Evolutionary conservation across 1,284 basidiomycete genomes (phyloP), one percentile per base, ranked within the genome.

Genomic region (Ceratobasidium sp.): DNA sequence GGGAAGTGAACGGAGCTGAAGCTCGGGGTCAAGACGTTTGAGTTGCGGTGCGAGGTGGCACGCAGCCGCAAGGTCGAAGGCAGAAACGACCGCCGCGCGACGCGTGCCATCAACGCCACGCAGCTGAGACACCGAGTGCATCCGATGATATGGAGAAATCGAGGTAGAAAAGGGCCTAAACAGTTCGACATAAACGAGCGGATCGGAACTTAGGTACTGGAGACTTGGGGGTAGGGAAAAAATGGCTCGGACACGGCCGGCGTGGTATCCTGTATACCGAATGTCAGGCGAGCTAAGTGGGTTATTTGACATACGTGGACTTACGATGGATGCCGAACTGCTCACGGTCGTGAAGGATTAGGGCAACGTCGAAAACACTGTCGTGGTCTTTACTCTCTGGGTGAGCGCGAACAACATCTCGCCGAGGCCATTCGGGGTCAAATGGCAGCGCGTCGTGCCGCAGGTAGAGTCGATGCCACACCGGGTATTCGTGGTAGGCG

Each of bases 11-110:
- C 30, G 30, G 30, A 33, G 30, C 30, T 33, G 30, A 33, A 33
- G 30, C 30, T 33, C 30, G 30, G 30, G 30, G 18, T 54, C 36
- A n/a, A 54, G 36, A 18, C 23, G 21, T 33, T 44, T 16, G 63
- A 67, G 54, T n/a, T 67, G 28, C 9, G 63, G 63, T 8, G 49
- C 51, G 18, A 67, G 48, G n/a, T 67, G 63, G 36, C 49, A 54
- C 3, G 63, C 51, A 25, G 51, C 23, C 18, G 36, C 49, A 23
- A 67, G n/a, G 14, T 56, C 36, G 36, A 23, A 42, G 18, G 51
- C n/a, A 28, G 54, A 56, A 28, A 14, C 23, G 25, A 56, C 33
- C 9, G 54, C 44, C 11, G 40, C 23, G 18, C 44, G 40, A 7
- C 60, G 60, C 18, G n/a, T 63, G 14, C 60, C 60, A 7, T 30